Evolutionary conservation across 805 yeast species (phyloP).

Genomic region (Teunomyces tritomae): DNA sequence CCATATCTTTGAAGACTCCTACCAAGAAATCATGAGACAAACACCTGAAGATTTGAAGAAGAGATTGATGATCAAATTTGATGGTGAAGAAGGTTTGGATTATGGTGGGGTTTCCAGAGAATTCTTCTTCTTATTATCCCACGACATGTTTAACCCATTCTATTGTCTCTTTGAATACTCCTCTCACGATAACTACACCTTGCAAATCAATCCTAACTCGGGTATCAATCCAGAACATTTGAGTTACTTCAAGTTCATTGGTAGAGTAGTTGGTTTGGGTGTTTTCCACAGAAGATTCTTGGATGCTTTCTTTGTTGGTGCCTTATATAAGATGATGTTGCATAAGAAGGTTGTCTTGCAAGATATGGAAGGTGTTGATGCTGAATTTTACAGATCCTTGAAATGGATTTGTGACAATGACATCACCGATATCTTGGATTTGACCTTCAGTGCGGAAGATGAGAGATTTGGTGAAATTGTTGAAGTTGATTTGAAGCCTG

Average conservation of each 20-base stretch:
- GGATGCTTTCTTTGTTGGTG: constrained; percentile 98
- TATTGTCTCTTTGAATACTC: constrained; percentile 97
- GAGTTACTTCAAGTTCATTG: constrained; percentile 96
- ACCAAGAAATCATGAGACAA: constrained; percentile 98
- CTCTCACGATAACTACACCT: constrained; percentile 95
- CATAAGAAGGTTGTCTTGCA: constrained; percentile 91
- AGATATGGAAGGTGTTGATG: constrained; percentile 99
- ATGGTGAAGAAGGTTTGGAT: constrained; percentile 99
- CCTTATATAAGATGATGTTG: constrained; percentile 95
- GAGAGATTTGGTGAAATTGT: constrained; percentile 93
- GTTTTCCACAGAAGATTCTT: constrained; percentile 97
- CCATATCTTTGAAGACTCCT: constrained; percentile 94
- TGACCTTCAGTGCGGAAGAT: constrained; percentile 86
- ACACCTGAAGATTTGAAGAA: constrained; percentile 97
- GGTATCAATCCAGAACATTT: constrained; percentile 97
- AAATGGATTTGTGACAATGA: constrained; percentile 96
- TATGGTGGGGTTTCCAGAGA: constrained; percentile 99
- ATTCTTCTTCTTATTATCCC: constrained; percentile 92
- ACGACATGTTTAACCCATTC: constrained; percentile 98
- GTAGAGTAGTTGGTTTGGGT: constrained; percentile 96
- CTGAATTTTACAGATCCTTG: constrained; percentile 90
- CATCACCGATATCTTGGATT: constrained; percentile 75
- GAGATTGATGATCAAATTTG: constrained; percentile 96
- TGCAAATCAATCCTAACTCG: constrained; percentile 96
- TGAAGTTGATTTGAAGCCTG: constrained; percentile 84